Evolutionary conservation across 2,329 filamentous ascomycete species (phyloP), one percentile per base, ranked within the genome.

Genomic region (Dothiorella sarmentorum): DNA sequence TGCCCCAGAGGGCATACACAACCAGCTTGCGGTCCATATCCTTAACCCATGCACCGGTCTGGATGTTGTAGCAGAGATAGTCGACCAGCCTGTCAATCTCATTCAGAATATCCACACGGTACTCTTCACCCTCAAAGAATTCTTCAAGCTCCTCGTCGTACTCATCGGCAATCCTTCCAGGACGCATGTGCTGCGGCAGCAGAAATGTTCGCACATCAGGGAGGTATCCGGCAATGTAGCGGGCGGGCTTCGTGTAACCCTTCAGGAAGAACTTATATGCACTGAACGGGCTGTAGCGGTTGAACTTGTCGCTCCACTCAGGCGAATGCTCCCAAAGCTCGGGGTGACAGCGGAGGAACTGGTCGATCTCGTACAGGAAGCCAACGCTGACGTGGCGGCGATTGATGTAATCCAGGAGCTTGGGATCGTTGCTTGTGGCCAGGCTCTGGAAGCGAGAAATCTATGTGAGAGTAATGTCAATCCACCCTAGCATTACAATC

Each of bases 361-460:
- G 61, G 37, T 69, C 68, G 18, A 69, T 66, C 51, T 69, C 67
- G 3, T 53, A 31, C 11, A 69, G 61, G 31, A 69, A 69, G 10
- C 61, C 61, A 27, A 38, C 55, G 2, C 63, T 65, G 17, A 69
- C 60, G 3, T 61, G 60, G 3, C 67, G 62, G 5, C 18, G 22
- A 7, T 38, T 38, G 3, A 69, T 58, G 49, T 69, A 69, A 0
- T 27, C 47, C 13, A 62, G 56, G 3, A 69, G 61, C 2, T 63
- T 61, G 6, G 27, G 33, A 31, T 69, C 64, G 27, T 58, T 44
- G 44, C 62, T 61, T 13, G 57, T 20, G 2, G 61, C 55, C 22
- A 69, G 65, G 0, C 44, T 56, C 5, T 61, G 64, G 40, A 63
- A 51, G 10, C 20, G 29, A 15, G 24, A 38, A 7, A 26, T n/a